Base-by-base conservation (phyloP, 1,284 basidiomycete species). In the Prillingera fragicola region DNA sequence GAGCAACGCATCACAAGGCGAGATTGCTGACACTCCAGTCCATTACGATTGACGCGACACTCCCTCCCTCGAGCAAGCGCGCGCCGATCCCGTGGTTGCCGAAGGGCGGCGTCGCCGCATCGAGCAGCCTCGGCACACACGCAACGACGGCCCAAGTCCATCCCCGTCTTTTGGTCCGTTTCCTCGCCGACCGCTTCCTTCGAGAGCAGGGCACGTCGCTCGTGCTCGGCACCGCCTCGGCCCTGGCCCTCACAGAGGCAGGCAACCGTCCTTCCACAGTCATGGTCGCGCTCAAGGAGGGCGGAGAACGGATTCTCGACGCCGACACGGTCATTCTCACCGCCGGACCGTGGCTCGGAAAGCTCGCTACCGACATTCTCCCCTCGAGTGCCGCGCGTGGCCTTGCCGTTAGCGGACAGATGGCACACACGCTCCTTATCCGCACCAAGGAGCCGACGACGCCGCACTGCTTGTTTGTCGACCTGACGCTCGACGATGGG, bases 291-390 rank as follows among this genome's bases (percentile, higher is more conserved):
- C 45, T 58, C 44, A 48, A 55, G 37, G 48, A 55, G 24, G 38
- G 52, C 12, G 55, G 55, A 21, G 71, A 76, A 33, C 45, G 54
- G 18, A 67, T 71, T 32, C 46, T 77, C 38, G 63, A 63, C 48
- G 63, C 62, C 4, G 77, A 71, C 59, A 68, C 71, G 17, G 62
- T 92, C 39, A 74, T 94, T 25, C 67, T 95, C 41, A 78, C 83
- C 23, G 85, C 85, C 10, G 90, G 90, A 12, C 86, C 87, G 2
- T 96, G 91, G 91, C 87, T 88, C 0, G 78, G 87, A 1, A 61
- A 63, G 33, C 71, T 82, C 8, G 72, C 78, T 29, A 53, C 62
- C 18, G 63, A 73, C 42, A 70, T 83, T 19, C 74, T 81, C 49
- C 75, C 78, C 12, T 47, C 63, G 22, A 57, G 71, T 18, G 60